Base-by-base conservation (phyloP, 371 early-diverging fungal species). In the Smittium culicis region DNA sequence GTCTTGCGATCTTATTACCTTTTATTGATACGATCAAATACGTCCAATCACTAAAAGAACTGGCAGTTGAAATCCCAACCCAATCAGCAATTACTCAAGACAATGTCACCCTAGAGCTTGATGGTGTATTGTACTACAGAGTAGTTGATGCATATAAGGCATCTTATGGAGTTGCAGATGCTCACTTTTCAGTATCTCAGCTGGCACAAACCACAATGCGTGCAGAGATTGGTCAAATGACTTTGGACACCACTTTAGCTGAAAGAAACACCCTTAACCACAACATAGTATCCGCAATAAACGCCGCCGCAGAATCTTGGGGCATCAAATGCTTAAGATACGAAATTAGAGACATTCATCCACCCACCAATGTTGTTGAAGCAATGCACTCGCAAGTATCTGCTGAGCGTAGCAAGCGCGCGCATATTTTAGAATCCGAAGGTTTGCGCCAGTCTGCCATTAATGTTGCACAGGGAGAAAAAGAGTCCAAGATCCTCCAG, bases 201-300 rank as follows among this genome's bases (percentile, higher is more conserved):
- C 83, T 98, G 65, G 98, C 98, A 30, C 96, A 96, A 75, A 98
- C 98, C 0, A 94, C 97, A 0, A 96, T 96, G 96, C 86, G 98
- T 34, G 93, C 98, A 1, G 98, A 98, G 73, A 96, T 96, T 72
- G 98, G 98, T 33, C 94, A 94, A 76, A 87, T 98, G 89, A 94
- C 96, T 0, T 79, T 98, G 68, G 98, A 98, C 75, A 83, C 90
- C 20, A 98, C 96, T 1, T 77, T 98, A 62, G 94, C 97, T 1
- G 95, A 98, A 74, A 87, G 97, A 69, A 88, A 92, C 33, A 84
- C 88, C 61, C 79, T 98, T 67, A 97, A 98, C 76, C 73, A 83
- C 67, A 89, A 92, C 71, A 98, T 98, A 75, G 96, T 96, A 29
- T 83, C 91, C 34, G 92, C 95, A 16, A 96, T 98, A 77, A 97